Evolutionary conservation across 2,329 filamentous ascomycete species (phyloP).

Genomic region (Arachnopeziza araneosa): DNA sequence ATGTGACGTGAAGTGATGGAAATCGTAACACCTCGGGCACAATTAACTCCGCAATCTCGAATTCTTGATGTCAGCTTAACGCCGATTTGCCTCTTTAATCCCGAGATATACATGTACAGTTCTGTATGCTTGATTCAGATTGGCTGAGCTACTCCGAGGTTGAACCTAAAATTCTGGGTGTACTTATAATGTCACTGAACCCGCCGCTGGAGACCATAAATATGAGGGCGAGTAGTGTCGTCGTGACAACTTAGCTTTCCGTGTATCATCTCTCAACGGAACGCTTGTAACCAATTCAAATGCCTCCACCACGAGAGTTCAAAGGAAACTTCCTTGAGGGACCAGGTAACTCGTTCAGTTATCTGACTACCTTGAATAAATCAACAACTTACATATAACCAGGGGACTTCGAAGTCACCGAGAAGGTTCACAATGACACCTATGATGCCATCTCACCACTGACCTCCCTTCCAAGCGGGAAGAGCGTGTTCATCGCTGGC

Average conservation of each 20-base stretch:
- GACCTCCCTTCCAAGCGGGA: slow-evolving; percentile 29
- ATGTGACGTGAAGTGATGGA: neutral
- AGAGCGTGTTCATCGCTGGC: slow-evolving; percentile 47
- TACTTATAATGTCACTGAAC: no score
- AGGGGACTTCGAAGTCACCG: slow-evolving; percentile 19
- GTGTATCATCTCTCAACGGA: no score
- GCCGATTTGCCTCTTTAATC: neutral
- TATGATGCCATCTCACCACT: slow-evolving; percentile 46
- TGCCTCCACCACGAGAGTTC: slow-evolving; percentile 21
- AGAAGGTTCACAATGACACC: slow-evolving; percentile 38
- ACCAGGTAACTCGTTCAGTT: slow-evolving; percentile 11
- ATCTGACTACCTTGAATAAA: no score
- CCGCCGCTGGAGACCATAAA: no score
- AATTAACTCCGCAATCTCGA: no score
- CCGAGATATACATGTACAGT: no score
- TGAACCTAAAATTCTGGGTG: no score
- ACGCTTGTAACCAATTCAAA: neutral
- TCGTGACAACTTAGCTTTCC: no score
- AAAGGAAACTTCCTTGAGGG: slow-evolving; percentile 18
- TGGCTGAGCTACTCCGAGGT: no score
- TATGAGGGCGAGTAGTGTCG: no score
- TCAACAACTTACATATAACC: neutral
- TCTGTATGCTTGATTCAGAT: no score
- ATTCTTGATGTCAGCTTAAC: neutral
- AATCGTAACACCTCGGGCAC: no score